Base-by-base conservation (phyloP, 2,329 filamentous ascomycete species). In the Escovopsis sp. region DNA sequence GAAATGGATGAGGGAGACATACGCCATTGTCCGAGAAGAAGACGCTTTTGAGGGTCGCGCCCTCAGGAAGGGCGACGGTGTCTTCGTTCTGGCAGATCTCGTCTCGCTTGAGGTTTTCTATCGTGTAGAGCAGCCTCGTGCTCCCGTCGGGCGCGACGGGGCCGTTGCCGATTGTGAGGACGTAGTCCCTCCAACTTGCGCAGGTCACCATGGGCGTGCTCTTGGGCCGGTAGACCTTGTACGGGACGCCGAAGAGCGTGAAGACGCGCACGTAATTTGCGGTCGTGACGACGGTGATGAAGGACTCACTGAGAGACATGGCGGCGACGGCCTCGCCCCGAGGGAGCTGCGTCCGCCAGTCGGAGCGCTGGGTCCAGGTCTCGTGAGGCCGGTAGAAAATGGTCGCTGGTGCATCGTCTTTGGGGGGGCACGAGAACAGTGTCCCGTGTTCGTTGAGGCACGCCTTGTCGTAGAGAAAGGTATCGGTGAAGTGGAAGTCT, bases 321-420 rank as follows among this genome's bases (percentile, higher is more conserved):
- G 89, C 85, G 51, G 80, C 80, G 3, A 95, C 77, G 10, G 80
- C 73, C 62, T 98, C 91, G n/a, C 86, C 86, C 30, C 74, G 73
- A 0, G 91, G 91, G n/a, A 98, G 64, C 49, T 82, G 72, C 0
- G 83, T 94, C 40, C 85, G 79, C 87, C 89, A 96, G 61, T 98
- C 91, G 18, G 78, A 76, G 41, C 91, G 75, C 40, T 32, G 28
- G 2, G 88, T 95, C 91, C 91, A 98, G 1, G 85, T 93, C 64
- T 98, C 89, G 57, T 98, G 91, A 0, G 93, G 91, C 6, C 91
- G 77, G 61, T 96, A 98, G 62, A 94, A 95, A n/a, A 98, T 77
- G 30, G 79, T 81, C 4, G 89, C 85, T 2, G 84, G 79, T 9
- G 60, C 52, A 45, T 79, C 75, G 30, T 77, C 72, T 8, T 69